A percentile compares a stretch with the other conserved stretches of the same genome.
Conservation (phyloP, 345 rosid genomes). For the Punica granatum region DNA sequence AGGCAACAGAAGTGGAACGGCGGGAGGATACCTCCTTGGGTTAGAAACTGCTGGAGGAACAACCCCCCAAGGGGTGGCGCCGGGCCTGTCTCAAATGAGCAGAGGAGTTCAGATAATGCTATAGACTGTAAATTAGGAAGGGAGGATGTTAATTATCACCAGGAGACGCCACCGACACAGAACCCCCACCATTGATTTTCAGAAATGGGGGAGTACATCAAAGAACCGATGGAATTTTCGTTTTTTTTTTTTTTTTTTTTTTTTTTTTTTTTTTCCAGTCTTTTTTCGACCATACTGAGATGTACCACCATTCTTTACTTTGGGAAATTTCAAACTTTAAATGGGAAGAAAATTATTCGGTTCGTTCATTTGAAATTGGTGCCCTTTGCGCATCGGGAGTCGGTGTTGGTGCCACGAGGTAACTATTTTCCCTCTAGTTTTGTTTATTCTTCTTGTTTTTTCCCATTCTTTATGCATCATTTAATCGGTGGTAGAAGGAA, state of each 20-base stretch:
- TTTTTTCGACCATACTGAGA: neutral
- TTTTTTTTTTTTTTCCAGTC: neutral
- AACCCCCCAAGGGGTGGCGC: constrained; percentile 21
- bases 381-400: neutral
- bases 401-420: neutral
- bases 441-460: neutral
- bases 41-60: constrained; percentile 31
- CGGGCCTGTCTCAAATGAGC: constrained; percentile 26
- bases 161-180: constrained; percentile 14
- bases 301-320: constrained; percentile 3
- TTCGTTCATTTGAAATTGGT: neutral
- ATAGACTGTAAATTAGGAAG: constrained; percentile 37
- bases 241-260: neutral
- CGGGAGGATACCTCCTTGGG: constrained; percentile 43
- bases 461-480: too few relatives aligned
- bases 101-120: constrained; percentile 29
- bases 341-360: neutral
- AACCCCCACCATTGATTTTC: neutral
- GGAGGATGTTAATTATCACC: constrained; percentile 29
- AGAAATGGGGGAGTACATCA: neutral
- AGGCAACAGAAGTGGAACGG: constrained; percentile 65
- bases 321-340: neutral
- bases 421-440: neutral
- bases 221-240: neutral
- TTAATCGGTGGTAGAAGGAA: too few relatives aligned